Conservation (phyloP, 805 yeast genomes). For the Kodamaea jinghongensis region DNA sequence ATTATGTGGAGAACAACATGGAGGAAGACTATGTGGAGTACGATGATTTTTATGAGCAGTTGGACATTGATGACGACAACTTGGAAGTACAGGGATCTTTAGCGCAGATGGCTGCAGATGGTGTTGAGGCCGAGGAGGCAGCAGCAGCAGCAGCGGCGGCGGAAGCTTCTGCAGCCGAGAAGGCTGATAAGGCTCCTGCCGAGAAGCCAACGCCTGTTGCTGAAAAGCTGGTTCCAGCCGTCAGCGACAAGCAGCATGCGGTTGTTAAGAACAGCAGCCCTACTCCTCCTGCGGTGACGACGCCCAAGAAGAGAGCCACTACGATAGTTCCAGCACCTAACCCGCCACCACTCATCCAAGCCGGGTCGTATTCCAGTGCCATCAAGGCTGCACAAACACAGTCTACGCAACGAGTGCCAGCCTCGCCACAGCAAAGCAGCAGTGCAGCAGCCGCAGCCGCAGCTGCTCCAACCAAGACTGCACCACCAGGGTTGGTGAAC, state of each 20-base stretch:
- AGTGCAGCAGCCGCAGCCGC: conserved; percentile 2
- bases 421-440: conserved; percentile 6
- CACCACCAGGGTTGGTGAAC: conserved; percentile 15
- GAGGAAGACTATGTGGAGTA: conserved; percentile 93
- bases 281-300: conserved; percentile 4
- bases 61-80: conserved; percentile 58
- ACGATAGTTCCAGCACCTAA: conserved; percentile 18
- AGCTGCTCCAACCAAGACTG: conserved; percentile 9
- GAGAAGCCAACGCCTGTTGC: too few species aligned
- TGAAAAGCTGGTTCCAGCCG: too few species aligned
- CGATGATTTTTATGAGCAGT: conserved; percentile 85
- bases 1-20: conserved; percentile 90
- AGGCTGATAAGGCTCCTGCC: not conserved
- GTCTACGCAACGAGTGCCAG: conserved; percentile 15
- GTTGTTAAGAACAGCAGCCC: conserved; percentile 12
- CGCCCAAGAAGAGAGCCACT: conserved; percentile 15
- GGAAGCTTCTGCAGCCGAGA: conserved; percentile 12
- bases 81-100: conserved; percentile 26
- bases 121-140: conserved; percentile 13
- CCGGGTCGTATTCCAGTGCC: conserved; percentile 23
- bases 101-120: conserved; percentile 20
- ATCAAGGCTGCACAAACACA: conserved; percentile 21
- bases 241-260: not conserved
- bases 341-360: conserved; percentile 21
- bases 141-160: conserved; percentile 7